Evolutionary conservation across 1,139 yeast species (phyloP).

Genomic region (Arxiozyma bovina): DNA sequence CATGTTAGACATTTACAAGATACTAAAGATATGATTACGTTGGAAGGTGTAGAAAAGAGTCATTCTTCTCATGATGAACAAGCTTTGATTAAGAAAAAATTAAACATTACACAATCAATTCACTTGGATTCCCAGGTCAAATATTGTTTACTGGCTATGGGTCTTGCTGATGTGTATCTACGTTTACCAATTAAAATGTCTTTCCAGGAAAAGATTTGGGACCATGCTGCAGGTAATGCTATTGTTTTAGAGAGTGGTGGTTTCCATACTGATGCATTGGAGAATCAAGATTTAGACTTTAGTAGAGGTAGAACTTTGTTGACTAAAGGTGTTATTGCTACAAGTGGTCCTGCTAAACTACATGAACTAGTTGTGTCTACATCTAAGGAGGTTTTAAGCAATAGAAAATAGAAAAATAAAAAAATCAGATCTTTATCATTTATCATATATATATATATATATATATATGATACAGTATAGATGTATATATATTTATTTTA

Average conservation of each 20-base stretch:
- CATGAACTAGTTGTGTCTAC: constrained; percentile 57
- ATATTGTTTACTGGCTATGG: constrained; percentile 82
- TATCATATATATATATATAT: background rate
- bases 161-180: constrained; percentile 85
- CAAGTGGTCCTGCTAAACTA: constrained; percentile 44
- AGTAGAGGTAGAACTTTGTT: constrained; percentile 76
- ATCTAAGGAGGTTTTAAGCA: constrained; percentile 35
- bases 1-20: constrained; percentile 34
- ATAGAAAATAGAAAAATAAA: constrained; percentile 9
- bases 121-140: constrained; percentile 94
- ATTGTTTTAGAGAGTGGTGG: constrained; percentile 90
- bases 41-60: constrained; percentile 92
- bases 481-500: background rate
- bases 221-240: constrained; percentile 92
- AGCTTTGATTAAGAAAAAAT: constrained; percentile 52
- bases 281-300: constrained; percentile 60
- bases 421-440: too few relatives aligned
- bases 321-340: constrained; percentile 89
- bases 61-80: constrained; percentile 94
- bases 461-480: background rate
- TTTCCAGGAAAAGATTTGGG: constrained; percentile 95
- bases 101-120: constrained; percentile 49
- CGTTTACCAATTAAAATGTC: constrained; percentile 70
- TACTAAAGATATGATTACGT: constrained; percentile 46
- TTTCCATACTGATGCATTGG: constrained; percentile 71